Conservation (phyloP, 2,329 filamentous ascomycete species). For the Trichoderma pleuroti region DNA sequence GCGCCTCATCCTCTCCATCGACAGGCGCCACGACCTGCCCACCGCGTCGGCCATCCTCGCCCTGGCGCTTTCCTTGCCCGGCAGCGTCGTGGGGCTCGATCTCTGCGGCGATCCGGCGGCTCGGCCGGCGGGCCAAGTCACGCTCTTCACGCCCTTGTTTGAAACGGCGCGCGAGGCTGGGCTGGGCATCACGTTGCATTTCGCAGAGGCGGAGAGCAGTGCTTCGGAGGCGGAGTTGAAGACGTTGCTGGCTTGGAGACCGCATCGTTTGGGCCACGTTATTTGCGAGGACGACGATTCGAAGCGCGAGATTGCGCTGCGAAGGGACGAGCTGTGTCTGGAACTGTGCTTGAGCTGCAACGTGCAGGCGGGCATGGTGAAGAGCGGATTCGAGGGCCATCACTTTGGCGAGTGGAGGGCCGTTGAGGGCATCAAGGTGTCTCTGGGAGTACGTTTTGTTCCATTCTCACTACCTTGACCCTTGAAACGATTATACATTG, state of each 20-base stretch:
- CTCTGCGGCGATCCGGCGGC: constrained; percentile 69
- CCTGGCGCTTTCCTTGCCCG: constrained; percentile 54
- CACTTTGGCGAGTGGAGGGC: constrained; percentile 74
- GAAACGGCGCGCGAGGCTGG: constrained; percentile 50
- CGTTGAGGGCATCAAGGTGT: constrained; percentile 56
- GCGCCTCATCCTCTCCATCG: constrained; percentile 69
- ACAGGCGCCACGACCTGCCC: constrained; percentile 57
- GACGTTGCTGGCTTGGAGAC: constrained; percentile 61
- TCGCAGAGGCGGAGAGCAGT: constrained; percentile 64
- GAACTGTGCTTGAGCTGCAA: constrained; percentile 81
- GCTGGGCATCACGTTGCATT: constrained; percentile 69
- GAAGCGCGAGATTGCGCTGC: constrained; percentile 50
- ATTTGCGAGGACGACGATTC: constrained; percentile 65
- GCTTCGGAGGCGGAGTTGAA: constrained; percentile 58
- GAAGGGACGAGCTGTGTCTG: constrained; percentile 52
- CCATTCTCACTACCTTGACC: too few relatives aligned
- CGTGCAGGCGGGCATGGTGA: constrained; percentile 69
- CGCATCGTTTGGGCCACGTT: constrained; percentile 72
- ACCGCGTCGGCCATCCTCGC: constrained; percentile 63
- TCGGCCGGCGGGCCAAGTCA: constrained; percentile 53
- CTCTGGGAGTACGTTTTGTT: constrained; percentile 58
- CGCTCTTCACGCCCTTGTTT: constrained; percentile 59
- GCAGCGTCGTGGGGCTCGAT: constrained; percentile 67
- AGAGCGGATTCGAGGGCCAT: constrained; percentile 63
- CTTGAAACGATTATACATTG: too few relatives aligned